Percentiles rank a stretch among this genome's conserved stretches.
Conservation (phyloP, 768 basidiomycete species). For the Xerocomellus amylosporus region DNA sequence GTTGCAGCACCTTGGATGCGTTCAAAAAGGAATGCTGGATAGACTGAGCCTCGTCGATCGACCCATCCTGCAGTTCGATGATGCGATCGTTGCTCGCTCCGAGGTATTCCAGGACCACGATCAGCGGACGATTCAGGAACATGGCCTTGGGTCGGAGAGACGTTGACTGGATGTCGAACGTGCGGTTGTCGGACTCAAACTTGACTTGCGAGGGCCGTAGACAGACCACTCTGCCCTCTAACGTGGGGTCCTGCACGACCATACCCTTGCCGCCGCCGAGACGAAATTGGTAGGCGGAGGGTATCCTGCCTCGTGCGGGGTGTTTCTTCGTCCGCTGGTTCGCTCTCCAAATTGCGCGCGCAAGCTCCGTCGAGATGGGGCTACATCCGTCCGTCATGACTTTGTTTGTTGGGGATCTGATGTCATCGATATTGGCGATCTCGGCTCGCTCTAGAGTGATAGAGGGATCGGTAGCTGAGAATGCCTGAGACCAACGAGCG, state of each 20-base stretch:
- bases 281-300: conserved; percentile 46
- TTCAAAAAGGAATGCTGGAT: conserved; percentile 33
- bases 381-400: conserved; percentile 55
- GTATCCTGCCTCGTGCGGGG: conserved; percentile 19
- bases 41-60: conserved; percentile 37
- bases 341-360: conserved; percentile 35
- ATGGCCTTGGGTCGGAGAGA: conserved; percentile 43
- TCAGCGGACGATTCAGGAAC: conserved; percentile 48
- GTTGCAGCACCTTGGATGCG: conserved; percentile 39
- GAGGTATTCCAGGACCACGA: conserved; percentile 47
- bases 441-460: conserved; percentile 36
- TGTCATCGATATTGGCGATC: conserved; percentile 34
- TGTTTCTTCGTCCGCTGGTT: conserved; percentile 31
- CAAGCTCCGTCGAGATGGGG: conserved; percentile 40
- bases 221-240: conserved; percentile 35
- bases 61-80: conserved; percentile 35
- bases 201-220: conserved; percentile 48
- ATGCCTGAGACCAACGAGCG: conserved; percentile 55
- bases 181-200: conserved; percentile 38
- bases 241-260: conserved; percentile 40
- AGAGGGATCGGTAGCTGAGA: conserved; percentile 50
- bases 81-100: conserved; percentile 36
- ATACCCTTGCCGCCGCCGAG: conserved; percentile 50
- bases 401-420: conserved; percentile 23
- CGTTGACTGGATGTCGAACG: conserved; percentile 48